Percentiles rank a stretch among this genome's conserved stretches.
phyloP scores from a whole-genome alignment of 1,139 yeast species.

The Scheffersomyces illinoinensis region DNA sequence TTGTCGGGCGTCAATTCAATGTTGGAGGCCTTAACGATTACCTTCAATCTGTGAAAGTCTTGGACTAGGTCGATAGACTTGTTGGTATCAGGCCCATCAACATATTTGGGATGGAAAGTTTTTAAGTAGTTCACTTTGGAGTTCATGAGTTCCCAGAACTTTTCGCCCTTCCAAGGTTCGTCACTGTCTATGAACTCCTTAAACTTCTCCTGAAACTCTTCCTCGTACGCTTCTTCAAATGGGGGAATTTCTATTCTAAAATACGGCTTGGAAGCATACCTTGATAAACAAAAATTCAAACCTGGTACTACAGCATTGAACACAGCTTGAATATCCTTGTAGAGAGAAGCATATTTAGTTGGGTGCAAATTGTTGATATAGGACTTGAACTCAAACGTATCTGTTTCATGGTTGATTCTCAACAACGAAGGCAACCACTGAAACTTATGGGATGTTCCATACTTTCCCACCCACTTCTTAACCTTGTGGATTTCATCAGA shows the following conservation, averaged over 20 bases:
- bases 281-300: constrained; percentile 26
- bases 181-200: constrained; percentile 6
- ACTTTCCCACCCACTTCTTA: constrained; percentile 17
- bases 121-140: constrained; percentile 13
- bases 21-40: constrained; percentile 38
- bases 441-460: constrained; percentile 23
- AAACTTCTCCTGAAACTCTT: constrained; percentile 12
- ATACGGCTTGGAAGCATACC: constrained; percentile 21
- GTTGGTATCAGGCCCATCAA: constrained; percentile 15
- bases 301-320: constrained; percentile 33
- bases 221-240: constrained; percentile 15
- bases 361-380: constrained; percentile 47
- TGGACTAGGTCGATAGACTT: constrained; percentile 14
- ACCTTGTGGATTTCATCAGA: constrained; percentile 12
- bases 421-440: constrained; percentile 37
- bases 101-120: constrained; percentile 13
- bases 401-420: constrained; percentile 9
- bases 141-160: constrained; percentile 8
- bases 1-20: constrained; percentile 41
- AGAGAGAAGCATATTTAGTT: constrained; percentile 19
- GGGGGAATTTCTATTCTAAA: constrained; percentile 18
- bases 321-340: constrained; percentile 27
- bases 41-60: constrained; percentile 24
- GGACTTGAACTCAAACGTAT: constrained; percentile 23
- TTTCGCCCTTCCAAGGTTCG: constrained; percentile 3